These are phyloP conservation scores for Claviceps africana DNA, from an alignment of 2,329 filamentous ascomycete species.

Conservation along the genomic window DNA sequence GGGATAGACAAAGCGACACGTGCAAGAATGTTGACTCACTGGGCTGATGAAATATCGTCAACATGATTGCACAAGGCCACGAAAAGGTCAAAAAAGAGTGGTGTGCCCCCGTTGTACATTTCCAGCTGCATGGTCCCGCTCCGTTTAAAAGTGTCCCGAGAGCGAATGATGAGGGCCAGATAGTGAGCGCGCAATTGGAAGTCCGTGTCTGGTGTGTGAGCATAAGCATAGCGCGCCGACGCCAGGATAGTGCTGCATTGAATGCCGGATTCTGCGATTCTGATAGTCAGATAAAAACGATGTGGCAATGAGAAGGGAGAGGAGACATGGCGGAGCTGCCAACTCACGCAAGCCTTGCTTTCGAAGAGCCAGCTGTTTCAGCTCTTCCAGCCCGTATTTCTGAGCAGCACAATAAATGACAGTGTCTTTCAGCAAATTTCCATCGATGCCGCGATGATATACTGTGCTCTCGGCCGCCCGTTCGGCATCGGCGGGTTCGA, in stretches of 20 bases:
- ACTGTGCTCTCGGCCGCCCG: constrained; percentile 49
- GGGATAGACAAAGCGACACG: no score
- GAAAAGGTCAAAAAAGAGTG: constrained; percentile 86
- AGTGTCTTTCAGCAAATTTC: constrained; percentile 70
- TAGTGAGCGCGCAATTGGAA: constrained; percentile 87
- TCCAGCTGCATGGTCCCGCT: constrained; percentile 93
- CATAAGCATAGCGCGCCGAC: constrained; percentile 81
- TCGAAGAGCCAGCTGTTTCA: constrained; percentile 70
- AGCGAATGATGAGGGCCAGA: constrained; percentile 80
- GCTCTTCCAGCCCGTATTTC: constrained; percentile 67
- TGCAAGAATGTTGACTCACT: constrained; percentile 30
- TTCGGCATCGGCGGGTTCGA: constrained; percentile 48
- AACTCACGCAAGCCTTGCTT: constrained; percentile 73
- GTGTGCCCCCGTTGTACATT: constrained; percentile 72
- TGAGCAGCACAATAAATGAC: constrained; percentile 83
- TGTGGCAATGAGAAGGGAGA: not conserved
- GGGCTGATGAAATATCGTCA: constrained; percentile 47
- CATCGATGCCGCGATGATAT: constrained; percentile 49
- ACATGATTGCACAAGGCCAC: constrained; percentile 88
- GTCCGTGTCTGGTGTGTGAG: constrained; percentile 76
- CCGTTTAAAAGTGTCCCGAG: constrained; percentile 75
- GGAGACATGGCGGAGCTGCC: not conserved
- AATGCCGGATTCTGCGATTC: constrained; percentile 51
- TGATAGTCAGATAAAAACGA: constrained; percentile 3
- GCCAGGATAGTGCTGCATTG: constrained; percentile 73